Conservation (phyloP, 2,329 filamentous ascomycete genomes). For the Immersiporthe knoxdaviesiana region DNA sequence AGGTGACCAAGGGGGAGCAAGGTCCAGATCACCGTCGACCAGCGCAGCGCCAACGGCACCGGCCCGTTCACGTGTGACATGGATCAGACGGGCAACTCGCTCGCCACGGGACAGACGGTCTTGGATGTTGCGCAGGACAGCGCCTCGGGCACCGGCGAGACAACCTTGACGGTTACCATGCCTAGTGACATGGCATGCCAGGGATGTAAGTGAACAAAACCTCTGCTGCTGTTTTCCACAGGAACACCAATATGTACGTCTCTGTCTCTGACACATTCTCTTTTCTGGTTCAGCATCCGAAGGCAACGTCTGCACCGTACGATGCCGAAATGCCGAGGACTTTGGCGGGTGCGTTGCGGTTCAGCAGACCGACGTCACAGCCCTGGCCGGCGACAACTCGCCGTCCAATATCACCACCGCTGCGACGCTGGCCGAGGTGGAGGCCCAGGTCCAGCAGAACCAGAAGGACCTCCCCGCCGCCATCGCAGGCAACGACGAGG, state of each 20-base stretch:
- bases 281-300: slow-evolving; percentile 46
- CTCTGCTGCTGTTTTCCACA: neutral
- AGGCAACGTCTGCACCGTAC: slow-evolving; percentile 58
- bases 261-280: neutral
- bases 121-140: slow-evolving; percentile 50
- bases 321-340: slow-evolving; percentile 56
- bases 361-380: slow-evolving; percentile 51
- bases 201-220: slow-evolving; percentile 45
- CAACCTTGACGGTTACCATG: slow-evolving; percentile 53
- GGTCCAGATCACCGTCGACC: slow-evolving; percentile 50
- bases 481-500: slow-evolving; percentile 46
- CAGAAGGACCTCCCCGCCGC: slow-evolving; percentile 52
- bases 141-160: slow-evolving; percentile 50
- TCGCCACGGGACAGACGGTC: slow-evolving; percentile 46
- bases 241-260: neutral
- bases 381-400: slow-evolving; percentile 42
- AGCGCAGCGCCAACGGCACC: slow-evolving; percentile 52
- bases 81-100: slow-evolving; percentile 47
- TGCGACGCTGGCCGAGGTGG: slow-evolving; percentile 47
- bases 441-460: slow-evolving; percentile 53
- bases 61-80: slow-evolving; percentile 56
- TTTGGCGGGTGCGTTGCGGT: slow-evolving; percentile 58
- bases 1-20: slow-evolving; percentile 49
- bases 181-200: slow-evolving; percentile 50
- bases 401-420: slow-evolving; percentile 48